Evolutionary conservation across 306 rosid species (phyloP), one percentile per base, ranked within the genome.

Genomic region (Vachellia collinsii): DNA sequence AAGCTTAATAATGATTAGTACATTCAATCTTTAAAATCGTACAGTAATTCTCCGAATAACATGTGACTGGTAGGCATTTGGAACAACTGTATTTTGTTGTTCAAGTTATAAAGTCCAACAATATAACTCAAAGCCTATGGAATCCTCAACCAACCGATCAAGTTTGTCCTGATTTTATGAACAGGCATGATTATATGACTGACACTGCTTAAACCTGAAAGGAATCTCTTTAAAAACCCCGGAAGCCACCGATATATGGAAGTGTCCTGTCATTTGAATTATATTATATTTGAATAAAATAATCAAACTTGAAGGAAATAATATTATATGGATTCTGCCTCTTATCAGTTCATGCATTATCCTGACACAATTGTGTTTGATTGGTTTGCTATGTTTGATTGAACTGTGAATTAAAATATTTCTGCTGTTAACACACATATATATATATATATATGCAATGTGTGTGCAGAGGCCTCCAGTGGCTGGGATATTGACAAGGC

Each of bases 401-500:
- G 5, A 25, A 61, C 37, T 11, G 6, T 25, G 38, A 23, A 23
- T 8, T 59, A 9, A 59, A 16, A 59, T 23, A 2, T 29, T 29
- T 29, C 34, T 23, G 11, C 17, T 23, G 5, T 4, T 25, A 11
- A 23, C 66, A 61, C 11, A 2, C 16, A 48, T 4, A 23, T 17
- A n/a, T n/a, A n/a, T n/a, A n/a, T 47, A 3, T 13, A 48, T 5
- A 23, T 17, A 29, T 29, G 2, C 34, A 29, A 1, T 29, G 34
- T 29, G 1, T 61, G 16, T 23, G 66, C 64, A 61, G 66, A 61
- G 8, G 38, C 66, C 14, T 61, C 38, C 38, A 10, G 3, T 23
- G 11, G 38, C 23, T 61, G 93, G 94, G 72, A 90, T 92, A 70
- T 80, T 92, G 47, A 92, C 93, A 3, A 77, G 94, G 64, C 97